A percentile compares a stretch with the other conserved stretches of the same genome.
Evolutionary conservation across 148 eudicot species (phyloP).

Genomic region (Silene conica): DNA sequence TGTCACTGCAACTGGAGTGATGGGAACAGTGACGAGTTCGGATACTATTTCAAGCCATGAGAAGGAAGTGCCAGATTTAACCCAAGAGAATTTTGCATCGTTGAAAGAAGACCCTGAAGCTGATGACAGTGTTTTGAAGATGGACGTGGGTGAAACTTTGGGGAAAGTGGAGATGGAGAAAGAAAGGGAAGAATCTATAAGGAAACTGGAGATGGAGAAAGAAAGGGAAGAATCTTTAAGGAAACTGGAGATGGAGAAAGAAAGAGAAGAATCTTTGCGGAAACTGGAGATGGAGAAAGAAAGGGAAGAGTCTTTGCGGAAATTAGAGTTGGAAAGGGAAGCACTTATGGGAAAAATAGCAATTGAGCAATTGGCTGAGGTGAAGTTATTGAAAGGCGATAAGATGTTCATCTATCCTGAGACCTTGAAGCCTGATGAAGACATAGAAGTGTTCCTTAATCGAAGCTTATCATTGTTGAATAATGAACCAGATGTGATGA

Average conservation of each 20-base stretch:
- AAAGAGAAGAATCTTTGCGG: neutral
- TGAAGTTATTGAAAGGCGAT: conserved; percentile 48
- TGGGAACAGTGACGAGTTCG: neutral
- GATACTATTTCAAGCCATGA: conserved; percentile 10
- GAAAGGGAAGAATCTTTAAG: neutral
- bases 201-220: neutral
- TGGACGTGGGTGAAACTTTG: conserved; percentile 33
- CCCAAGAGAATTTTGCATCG: neutral
- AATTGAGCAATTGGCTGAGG: conserved; percentile 60
- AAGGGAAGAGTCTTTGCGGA: neutral
- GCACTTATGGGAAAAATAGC: conserved; percentile 43
- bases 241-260: conserved; percentile 3
- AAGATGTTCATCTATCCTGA: conserved; percentile 70
- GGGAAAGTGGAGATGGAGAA: conserved; percentile 49
- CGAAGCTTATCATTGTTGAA: conserved; percentile 64
- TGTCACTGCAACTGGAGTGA: neutral
- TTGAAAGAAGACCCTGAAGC: neutral
- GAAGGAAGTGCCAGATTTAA: conserved; percentile 20
- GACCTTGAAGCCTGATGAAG: conserved; percentile 59
- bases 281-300: conserved; percentile 7
- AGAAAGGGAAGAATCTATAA: conserved; percentile 31
- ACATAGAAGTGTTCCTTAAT: conserved; percentile 68
- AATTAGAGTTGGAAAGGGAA: conserved; percentile 55
- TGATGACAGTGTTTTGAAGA: conserved; percentile 22
- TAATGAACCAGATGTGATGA: conserved; percentile 59